These are phyloP conservation scores for Lenzites betulinus DNA, from an alignment of 768 basidiomycete species.

Conservation along the genomic window DNA sequence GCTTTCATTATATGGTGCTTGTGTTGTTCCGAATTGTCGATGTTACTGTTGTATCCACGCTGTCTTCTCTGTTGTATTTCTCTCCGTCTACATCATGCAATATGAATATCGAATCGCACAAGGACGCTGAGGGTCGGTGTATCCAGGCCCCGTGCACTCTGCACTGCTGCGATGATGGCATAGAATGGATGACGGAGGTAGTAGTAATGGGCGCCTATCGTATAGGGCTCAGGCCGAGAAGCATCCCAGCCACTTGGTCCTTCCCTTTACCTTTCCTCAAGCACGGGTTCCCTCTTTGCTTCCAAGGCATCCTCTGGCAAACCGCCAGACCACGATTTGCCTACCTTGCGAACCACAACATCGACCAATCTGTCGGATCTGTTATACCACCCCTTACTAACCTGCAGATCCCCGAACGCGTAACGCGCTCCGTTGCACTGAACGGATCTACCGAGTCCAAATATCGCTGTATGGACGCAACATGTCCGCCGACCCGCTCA, in stretches of 20 bases:
- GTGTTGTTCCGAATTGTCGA: constrained; percentile 2
- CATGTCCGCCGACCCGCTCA: constrained; percentile 48
- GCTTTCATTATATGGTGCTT: background rate
- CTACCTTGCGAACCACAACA: background rate
- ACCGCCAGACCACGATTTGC: no score
- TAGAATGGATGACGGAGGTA: constrained; percentile 8
- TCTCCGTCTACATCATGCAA: constrained; percentile 2
- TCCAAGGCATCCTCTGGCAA: background rate
- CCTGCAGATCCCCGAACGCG: background rate
- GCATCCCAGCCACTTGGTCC: constrained; percentile 14
- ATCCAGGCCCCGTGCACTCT: no score
- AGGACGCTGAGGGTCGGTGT: no score
- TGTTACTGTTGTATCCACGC: constrained; percentile 15
- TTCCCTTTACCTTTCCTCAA: background rate
- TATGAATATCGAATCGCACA: constrained; percentile 1
- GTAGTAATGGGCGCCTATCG: background rate
- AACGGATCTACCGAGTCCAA: constrained; percentile 1
- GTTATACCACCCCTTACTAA: background rate
- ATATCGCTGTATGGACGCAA: constrained; percentile 2
- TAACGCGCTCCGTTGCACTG: constrained; percentile 11
- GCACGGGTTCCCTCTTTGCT: background rate
- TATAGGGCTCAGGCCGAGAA: constrained; percentile 17
- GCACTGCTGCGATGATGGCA: no score
- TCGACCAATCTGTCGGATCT: background rate
- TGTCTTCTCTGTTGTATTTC: constrained; percentile 8